phyloP scores from a whole-genome alignment of 163 green algal species.

The Volvox carteri region DNA sequence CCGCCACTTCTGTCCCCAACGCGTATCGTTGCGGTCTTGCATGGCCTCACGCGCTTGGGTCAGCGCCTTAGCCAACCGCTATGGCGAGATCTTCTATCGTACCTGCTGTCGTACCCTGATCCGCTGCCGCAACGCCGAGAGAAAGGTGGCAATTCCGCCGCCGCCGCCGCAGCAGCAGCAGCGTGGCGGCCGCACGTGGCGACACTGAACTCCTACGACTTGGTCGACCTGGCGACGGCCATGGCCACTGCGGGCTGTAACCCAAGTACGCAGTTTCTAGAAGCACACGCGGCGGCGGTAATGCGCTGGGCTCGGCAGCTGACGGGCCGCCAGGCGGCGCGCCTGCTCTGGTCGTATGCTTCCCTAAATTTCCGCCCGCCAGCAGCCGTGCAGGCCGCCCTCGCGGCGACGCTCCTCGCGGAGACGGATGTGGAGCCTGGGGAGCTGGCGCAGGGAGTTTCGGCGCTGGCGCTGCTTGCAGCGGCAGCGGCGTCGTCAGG shows the following conservation, averaged over 20 bases:
- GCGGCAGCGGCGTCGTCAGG: not conserved
- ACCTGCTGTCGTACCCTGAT: conserved; percentile 25
- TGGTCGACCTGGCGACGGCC: conserved; percentile 37
- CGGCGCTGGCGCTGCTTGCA: conserved; percentile 34
- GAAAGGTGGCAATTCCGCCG: not conserved
- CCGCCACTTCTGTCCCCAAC: conserved; percentile 2
- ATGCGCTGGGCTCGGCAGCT: conserved; percentile 21
- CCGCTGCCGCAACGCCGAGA: not conserved
- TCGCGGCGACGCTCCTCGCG: conserved; percentile 27
- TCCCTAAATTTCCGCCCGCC: conserved; percentile 25
- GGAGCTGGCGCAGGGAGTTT: not conserved
- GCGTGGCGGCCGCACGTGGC: not conserved
- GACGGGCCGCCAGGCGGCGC: conserved; percentile 44
- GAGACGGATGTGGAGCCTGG: not conserved
- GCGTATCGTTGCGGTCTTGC: conserved; percentile 41
- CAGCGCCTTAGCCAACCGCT: conserved; percentile 31
- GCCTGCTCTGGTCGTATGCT: conserved; percentile 50
- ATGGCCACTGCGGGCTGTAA: conserved; percentile 40
- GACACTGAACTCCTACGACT: conserved; percentile 30
- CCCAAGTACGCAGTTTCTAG: conserved; percentile 19
- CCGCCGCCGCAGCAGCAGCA: not conserved
- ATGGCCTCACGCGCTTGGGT: conserved; percentile 34
- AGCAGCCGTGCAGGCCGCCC: not conserved
- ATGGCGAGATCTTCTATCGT: conserved; percentile 30
- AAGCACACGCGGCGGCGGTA: conserved; percentile 21